Evolutionary conservation across 2,329 filamentous ascomycete species (phyloP).

Genomic region (Beauveria sp.): DNA sequence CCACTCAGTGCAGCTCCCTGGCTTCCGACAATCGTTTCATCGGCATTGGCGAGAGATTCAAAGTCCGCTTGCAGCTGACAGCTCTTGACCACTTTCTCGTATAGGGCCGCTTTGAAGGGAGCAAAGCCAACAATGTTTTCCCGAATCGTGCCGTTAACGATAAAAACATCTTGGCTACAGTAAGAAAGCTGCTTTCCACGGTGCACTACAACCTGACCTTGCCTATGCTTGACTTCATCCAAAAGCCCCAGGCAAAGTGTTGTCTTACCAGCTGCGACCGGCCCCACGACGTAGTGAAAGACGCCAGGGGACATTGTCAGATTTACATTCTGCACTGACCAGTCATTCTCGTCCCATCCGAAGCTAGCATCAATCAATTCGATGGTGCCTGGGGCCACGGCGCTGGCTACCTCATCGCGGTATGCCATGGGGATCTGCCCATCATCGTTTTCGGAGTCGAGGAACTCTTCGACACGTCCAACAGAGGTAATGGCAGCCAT

Average conservation of each 20-base stretch:
- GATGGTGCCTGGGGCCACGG: background rate
- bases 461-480: background rate
- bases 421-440: background rate
- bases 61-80: constrained; percentile 15
- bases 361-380: background rate
- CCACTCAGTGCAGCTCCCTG: constrained; percentile 27
- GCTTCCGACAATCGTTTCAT: constrained; percentile 24
- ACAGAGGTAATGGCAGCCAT: constrained; percentile 1
- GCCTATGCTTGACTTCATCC: background rate
- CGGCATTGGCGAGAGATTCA: constrained; percentile 20
- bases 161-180: constrained; percentile 19
- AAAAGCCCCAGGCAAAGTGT: constrained; percentile 4
- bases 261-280: constrained; percentile 26
- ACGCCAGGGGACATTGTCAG: background rate
- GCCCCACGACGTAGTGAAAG: constrained; percentile 11
- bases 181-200: constrained; percentile 9
- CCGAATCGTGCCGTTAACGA: constrained; percentile 18
- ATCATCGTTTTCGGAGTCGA: constrained; percentile 1
- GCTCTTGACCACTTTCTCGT: constrained; percentile 17
- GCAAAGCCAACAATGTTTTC: constrained; percentile 19
- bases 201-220: background rate
- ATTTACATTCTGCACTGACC: background rate
- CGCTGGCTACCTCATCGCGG: background rate
- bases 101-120: constrained; percentile 15
- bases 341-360: background rate